Conservation (phyloP, 2,329 filamentous ascomycete species). For the Verticillium longisporum region DNA sequence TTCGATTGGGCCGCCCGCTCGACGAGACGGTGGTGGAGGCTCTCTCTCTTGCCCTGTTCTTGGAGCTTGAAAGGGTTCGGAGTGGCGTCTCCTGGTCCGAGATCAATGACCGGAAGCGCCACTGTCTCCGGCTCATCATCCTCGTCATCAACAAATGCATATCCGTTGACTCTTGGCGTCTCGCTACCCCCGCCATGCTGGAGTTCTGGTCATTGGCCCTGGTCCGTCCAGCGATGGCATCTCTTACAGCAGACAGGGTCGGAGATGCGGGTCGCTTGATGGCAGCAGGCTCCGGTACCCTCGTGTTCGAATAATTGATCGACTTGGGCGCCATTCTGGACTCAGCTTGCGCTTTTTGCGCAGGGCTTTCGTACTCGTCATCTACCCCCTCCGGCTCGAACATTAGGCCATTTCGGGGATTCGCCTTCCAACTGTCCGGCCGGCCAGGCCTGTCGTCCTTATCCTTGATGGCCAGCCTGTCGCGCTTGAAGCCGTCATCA, state of each 20-base stretch:
- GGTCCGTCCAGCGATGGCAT: constrained; percentile 72
- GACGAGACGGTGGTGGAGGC: constrained; percentile 78
- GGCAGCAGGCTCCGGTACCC: constrained; percentile 51
- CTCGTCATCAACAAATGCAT: constrained; percentile 87
- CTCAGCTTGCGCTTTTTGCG: constrained; percentile 59
- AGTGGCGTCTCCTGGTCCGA: constrained; percentile 53
- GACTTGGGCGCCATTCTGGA: constrained; percentile 71
- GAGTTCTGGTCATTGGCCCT: constrained; percentile 57
- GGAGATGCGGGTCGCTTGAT: constrained; percentile 60
- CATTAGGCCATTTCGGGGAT: constrained; percentile 81
- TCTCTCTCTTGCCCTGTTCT: constrained; percentile 69
- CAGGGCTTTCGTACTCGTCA: constrained; percentile 53
- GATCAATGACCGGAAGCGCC: constrained; percentile 42
- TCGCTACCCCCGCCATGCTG: constrained; percentile 53
- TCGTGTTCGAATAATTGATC: constrained; percentile 78
- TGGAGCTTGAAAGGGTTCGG: constrained; percentile 77
- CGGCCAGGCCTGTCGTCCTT: constrained; percentile 66
- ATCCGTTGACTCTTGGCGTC: constrained; percentile 88
- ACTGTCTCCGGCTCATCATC: constrained; percentile 33
- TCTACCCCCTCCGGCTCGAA: constrained; percentile 64
- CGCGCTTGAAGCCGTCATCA: constrained; percentile 50
- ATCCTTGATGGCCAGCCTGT: constrained; percentile 59
- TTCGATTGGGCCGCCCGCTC: constrained; percentile 72
- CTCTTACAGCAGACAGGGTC: constrained; percentile 75
- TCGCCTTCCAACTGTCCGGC: constrained; percentile 67